A percentile compares a stretch with the other conserved stretches of the same genome.
Evolutionary conservation across 768 basidiomycete genomes (phyloP).

Genomic region (Tremella yokohamensis): DNA sequence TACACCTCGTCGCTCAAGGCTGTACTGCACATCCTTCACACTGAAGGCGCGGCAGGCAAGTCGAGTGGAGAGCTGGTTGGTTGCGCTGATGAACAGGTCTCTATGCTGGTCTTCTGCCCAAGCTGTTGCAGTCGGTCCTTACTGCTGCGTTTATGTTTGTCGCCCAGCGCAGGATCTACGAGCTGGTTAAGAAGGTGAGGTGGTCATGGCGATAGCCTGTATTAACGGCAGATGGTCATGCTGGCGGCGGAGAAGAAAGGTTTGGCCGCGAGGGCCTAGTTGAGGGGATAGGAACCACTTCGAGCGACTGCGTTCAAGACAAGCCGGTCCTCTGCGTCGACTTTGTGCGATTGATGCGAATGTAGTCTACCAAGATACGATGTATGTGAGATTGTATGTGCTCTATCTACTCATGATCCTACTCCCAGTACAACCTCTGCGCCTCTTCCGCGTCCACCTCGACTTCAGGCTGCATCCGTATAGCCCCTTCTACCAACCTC

Average conservation of each 20-base stretch:
- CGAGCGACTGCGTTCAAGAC: too few species aligned
- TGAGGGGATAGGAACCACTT: too few species aligned
- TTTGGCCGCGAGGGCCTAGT: constrained; percentile 1
- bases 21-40: constrained; percentile 68
- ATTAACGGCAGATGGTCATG: background rate
- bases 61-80: background rate
- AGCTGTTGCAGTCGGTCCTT: constrained; percentile 84
- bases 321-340: too few species aligned
- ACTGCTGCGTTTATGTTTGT: constrained; percentile 93
- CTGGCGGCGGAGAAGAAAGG: constrained; percentile 1
- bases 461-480: background rate
- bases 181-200: constrained; percentile 48
- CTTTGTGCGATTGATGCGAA: background rate
- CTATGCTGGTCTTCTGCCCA: constrained; percentile 81
- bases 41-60: constrained; percentile 59
- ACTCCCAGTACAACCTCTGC: constrained; percentile 21
- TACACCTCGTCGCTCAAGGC: constrained; percentile 77
- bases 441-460: constrained; percentile 8
- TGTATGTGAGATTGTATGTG: background rate
- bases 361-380: background rate
- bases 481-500: constrained; percentile 18
- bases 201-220: background rate
- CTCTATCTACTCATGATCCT: background rate
- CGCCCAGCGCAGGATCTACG: constrained; percentile 67
- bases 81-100: constrained; percentile 56